Evolutionary conservation across 2,329 filamentous ascomycete genomes (phyloP), one percentile per base, ranked within the genome.

Genomic region (Pyrenophora graminea): DNA sequence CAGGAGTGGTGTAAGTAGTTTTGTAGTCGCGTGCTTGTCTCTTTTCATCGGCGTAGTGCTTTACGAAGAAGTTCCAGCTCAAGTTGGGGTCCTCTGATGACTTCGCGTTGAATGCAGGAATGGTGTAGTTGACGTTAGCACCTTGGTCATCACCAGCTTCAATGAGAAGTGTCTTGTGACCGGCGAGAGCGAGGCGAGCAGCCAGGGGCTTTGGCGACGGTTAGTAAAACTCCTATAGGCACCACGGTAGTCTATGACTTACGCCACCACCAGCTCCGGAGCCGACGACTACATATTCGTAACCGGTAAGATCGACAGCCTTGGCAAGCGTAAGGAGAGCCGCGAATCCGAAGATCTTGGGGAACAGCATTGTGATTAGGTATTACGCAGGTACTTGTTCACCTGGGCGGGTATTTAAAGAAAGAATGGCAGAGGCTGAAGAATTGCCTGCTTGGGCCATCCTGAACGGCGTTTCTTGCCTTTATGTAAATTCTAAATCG

Each of bases 41-140:
- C 18, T 70, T 67, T 38, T 82, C 71, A 53, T 86, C 78, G 7
- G 76, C 74, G 62, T 85, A 86, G 67, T 87, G 84, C 39, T 78
- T 78, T n/a, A 85, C 82, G 56, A 81, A 87, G 70, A 82, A 87
- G 67, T 85, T 81, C 85, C 85, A 88, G 39, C 77, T 73, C 58
- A 85, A 76, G 15, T 77, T 76, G 19, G 76, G 75, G 53, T 85
- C 80, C 61, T 86, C 81, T 9, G 81, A 83, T 2, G 80, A 77
- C 17, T 77, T 75, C 40, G 78, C 77, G 18, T 79, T 78, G 61
- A 82, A 78, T 2, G 81, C 78, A 6, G 84, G 83, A 4, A 85
- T 77, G 8, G 80, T 77, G 55, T 82, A 79, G 61, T 82, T 79
- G 52, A 74, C 68, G 31, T 75, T 73, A 47, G 75, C 72, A 15